Evolutionary conservation across 1,284 basidiomycete genomes (phyloP).

Genomic region (Schizophyllum commune): DNA sequence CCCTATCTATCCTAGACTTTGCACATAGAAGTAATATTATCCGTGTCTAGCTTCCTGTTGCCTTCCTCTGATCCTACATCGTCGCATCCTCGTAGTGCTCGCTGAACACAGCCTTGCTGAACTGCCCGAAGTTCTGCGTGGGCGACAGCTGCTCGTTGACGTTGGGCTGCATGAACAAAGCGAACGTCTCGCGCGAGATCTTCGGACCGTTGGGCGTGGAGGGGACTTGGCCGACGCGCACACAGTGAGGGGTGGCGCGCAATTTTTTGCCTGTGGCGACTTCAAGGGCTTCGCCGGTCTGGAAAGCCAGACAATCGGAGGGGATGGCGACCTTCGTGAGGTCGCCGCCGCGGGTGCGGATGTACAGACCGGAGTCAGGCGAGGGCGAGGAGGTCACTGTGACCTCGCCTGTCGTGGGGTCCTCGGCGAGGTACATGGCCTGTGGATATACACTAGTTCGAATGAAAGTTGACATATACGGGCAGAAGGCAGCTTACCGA

Average conservation of each 20-base stretch:
- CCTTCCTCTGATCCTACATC: constrained; percentile 14
- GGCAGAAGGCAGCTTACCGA: no score
- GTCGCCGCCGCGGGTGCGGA: constrained; percentile 71
- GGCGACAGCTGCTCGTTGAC: constrained; percentile 65
- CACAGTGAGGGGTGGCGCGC: constrained; percentile 87
- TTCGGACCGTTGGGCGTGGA: constrained; percentile 26
- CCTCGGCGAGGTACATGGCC: constrained; percentile 72
- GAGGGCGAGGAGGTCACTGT: constrained; percentile 58
- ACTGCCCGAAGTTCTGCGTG: constrained; percentile 77
- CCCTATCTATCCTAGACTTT: no score
- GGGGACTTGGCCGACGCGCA: constrained; percentile 53
- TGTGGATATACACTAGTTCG: constrained; percentile 31
- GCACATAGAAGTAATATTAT: no score
- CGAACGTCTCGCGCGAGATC: constrained; percentile 79
- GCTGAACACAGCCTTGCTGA: constrained; percentile 76
- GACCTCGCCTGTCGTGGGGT: constrained; percentile 16
- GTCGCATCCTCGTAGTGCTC: constrained; percentile 58
- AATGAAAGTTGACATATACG: constrained; percentile 20
- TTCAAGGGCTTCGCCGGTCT: constrained; percentile 89
- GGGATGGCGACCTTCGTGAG: constrained; percentile 82
- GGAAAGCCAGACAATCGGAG: constrained; percentile 75
- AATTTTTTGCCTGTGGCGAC: constrained; percentile 72
- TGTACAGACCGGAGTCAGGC: constrained; percentile 77
- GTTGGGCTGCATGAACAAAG: constrained; percentile 91
- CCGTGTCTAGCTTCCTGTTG: no score